Conservation (phyloP, 441 rosid species). For the Corymbia citriodora region DNA sequence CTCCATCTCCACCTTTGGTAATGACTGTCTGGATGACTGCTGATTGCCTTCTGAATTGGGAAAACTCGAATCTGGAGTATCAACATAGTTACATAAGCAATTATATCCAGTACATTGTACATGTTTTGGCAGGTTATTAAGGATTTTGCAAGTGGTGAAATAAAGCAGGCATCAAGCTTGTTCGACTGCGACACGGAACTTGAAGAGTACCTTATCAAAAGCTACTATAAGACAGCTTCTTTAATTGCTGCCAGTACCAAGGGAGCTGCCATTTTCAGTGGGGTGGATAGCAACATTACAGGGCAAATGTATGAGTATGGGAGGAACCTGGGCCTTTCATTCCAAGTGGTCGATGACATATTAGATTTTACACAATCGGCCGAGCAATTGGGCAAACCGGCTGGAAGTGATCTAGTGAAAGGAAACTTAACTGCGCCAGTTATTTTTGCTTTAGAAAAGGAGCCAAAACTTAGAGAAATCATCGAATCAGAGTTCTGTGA, state of each 20-base stretch:
- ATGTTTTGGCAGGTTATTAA: slow-evolving; percentile 60
- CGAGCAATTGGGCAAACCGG: slow-evolving; percentile 91
- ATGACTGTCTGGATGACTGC: not conserved
- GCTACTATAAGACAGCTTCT: slow-evolving; percentile 88
- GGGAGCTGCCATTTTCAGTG: slow-evolving; percentile 89
- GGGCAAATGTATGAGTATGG: slow-evolving; percentile 77
- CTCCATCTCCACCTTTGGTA: not conserved
- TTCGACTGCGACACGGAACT: slow-evolving; percentile 71
- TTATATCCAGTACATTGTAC: not conserved
- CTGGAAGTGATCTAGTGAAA: slow-evolving; percentile 72
- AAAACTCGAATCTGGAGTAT: not conserved
- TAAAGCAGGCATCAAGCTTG: slow-evolving; percentile 89
- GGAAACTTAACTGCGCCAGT: slow-evolving; percentile 93
- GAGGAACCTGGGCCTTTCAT: slow-evolving; percentile 82
- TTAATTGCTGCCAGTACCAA: slow-evolving; percentile 86
- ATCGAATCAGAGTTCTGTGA: slow-evolving; percentile 89
- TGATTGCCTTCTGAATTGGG: not conserved
- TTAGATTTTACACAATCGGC: slow-evolving; percentile 88
- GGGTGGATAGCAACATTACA: slow-evolving; percentile 34
- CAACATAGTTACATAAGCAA: not conserved
- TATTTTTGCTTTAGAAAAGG: slow-evolving; percentile 70
- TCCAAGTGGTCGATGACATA: slow-evolving; percentile 88
- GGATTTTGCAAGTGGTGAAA: slow-evolving; percentile 98
- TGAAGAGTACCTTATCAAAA: slow-evolving; percentile 80
- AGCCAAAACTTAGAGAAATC: slow-evolving; percentile 72